phyloP scores from a whole-genome alignment of 139 green algal genomes.

The Astrephomene gubernaculifera region DNA sequence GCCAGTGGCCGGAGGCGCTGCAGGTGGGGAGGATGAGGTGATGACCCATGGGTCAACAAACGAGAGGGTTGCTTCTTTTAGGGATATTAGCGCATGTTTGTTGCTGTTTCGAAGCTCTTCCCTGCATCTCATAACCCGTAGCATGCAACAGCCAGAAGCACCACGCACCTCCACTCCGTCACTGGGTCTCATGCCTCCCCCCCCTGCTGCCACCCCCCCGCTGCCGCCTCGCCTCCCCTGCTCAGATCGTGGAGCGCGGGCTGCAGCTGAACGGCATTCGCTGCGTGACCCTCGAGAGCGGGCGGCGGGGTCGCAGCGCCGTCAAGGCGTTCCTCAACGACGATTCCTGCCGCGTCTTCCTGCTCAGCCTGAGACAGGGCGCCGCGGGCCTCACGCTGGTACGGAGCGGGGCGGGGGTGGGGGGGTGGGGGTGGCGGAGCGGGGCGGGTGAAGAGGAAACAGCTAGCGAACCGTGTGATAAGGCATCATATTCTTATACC shows the following conservation, averaged over 20 bases:
- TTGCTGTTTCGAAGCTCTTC: not conserved
- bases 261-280: slow-evolving; percentile 29
- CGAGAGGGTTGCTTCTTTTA: not conserved
- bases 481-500: not conserved
- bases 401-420: not conserved
- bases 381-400: slow-evolving; percentile 74
- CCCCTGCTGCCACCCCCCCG: not conserved
- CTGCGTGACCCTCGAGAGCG: slow-evolving; percentile 19
- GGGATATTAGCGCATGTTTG: not conserved
- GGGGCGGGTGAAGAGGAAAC: too few species aligned
- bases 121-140: not conserved
- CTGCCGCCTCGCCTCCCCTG: not conserved
- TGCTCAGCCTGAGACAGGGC: slow-evolving; percentile 65
- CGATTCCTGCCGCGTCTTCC: slow-evolving; percentile 62
- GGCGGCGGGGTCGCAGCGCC: not conserved
- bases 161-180: not conserved
- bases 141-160: not conserved
- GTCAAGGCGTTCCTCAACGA: slow-evolving; percentile 51
- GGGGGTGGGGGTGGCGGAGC: not conserved
- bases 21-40: slow-evolving; percentile 2
- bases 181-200: not conserved
- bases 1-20: slow-evolving; percentile 70
- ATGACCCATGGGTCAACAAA: not conserved
- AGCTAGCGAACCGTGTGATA: not conserved
- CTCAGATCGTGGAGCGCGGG: slow-evolving; percentile 20